Base-by-base conservation (phyloP, 2,329 filamentous ascomycete species). In the Phaeosphaeriaceae sp. region DNA sequence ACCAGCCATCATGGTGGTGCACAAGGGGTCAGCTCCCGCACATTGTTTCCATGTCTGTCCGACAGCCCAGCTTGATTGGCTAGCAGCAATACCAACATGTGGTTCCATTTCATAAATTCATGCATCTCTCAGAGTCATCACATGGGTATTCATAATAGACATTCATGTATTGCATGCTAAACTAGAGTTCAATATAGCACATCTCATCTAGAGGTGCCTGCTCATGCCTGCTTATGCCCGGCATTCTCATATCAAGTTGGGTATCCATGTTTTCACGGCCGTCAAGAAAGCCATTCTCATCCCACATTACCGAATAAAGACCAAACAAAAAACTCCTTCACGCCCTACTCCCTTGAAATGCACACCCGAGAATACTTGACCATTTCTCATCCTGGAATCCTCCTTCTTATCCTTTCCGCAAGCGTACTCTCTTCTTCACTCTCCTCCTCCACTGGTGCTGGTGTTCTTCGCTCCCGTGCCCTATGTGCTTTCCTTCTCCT, bases 391-490 rank as follows among this genome's bases (percentile, higher is more conserved):
- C 13, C 36, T 50, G 46, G 66, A 37, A 64, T 65, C 33, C 66
- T 60, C 42, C 66, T 53, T 37, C 65, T 54, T 20, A 66, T 55
- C 52, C 68, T 59, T 43, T 71, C 65, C 15, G 58, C 65, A 23
- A 70, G 46, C 34, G 47, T 55, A 36, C 49, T 42, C 32, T 54
- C 58, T 39, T 66, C 63, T 36, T 54, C 72, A 30, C 56, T 61
- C 55, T 77, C 80, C 63, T 87, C 85, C 33, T 83, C 81, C 52
- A 91, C 88, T 5, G 85, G 83, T 12, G 87, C 88, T 1, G 88
- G 88, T 16, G 87, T 90, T 50, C 86, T 80, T 57, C 88, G 79
- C 74, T 90, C 86, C 55, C 82, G 83, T 61, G 85, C 81, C 65
- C 86, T 78, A 78, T 87, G 89, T 34, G 84, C 87, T 65, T 85